Evolutionary conservation across 805 yeast genomes (phyloP).

Genomic region (Myxozyma neglecta): DNA sequence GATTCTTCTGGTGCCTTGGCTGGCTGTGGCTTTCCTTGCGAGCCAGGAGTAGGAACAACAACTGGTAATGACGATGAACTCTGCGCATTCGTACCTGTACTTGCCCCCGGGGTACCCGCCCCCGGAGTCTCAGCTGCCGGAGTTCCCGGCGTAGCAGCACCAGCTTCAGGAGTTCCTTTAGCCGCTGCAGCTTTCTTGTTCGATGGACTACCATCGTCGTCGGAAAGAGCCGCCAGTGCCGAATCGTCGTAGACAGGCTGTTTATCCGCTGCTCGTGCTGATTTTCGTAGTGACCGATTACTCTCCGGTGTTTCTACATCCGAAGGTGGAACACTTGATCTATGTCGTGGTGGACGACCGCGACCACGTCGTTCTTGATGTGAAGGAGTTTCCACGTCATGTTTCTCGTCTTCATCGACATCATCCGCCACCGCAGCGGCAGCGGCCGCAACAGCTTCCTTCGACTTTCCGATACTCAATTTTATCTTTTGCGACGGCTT

Average conservation of each 20-base stretch:
- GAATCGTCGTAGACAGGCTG: slow-evolving; percentile 3
- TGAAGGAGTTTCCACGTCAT: slow-evolving; percentile 15
- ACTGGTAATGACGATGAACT: slow-evolving; percentile 23
- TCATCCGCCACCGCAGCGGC: slow-evolving; percentile 26
- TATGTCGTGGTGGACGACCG: slow-evolving; percentile 22
- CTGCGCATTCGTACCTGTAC: not conserved
- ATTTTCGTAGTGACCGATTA: not conserved
- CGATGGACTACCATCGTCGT: not conserved
- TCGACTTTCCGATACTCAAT: slow-evolving; percentile 19
- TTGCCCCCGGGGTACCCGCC: not conserved
- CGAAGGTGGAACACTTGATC: not conserved
- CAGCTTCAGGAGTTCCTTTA: not conserved
- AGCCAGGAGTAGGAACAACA: slow-evolving; percentile 13
- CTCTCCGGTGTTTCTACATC: not conserved
- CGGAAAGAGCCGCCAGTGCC: not conserved
- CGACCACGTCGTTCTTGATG: slow-evolving; percentile 30
- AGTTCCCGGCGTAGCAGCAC: not conserved
- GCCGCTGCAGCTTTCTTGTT: not conserved
- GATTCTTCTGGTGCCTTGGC: slow-evolving; percentile 25
- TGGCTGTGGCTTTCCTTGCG: not conserved
- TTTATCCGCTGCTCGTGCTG: not conserved
- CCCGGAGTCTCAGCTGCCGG: not conserved
- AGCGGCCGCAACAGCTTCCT: slow-evolving; percentile 19
- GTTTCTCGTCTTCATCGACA: slow-evolving; percentile 27
- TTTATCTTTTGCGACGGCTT: slow-evolving; percentile 28